Evolutionary conservation across 139 green algal genomes (phyloP).

Genomic region (Nannochloris sp.): DNA sequence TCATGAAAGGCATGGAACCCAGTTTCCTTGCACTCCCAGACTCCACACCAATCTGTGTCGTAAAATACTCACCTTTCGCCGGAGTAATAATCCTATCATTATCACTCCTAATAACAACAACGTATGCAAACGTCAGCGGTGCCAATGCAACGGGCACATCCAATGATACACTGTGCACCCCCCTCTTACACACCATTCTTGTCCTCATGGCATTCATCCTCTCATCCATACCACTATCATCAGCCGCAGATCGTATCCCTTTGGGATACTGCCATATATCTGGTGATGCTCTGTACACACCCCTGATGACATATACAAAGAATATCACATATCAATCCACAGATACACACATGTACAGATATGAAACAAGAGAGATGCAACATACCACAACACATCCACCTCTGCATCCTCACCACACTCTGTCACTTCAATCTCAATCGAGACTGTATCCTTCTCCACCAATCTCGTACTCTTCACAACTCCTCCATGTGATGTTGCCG

Average conservation of each 20-base stretch:
- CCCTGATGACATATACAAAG: constrained; percentile 14
- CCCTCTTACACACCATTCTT: constrained; percentile 9
- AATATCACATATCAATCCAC: too few relatives aligned
- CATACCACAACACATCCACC: too few relatives aligned
- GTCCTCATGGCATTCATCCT: constrained; percentile 19
- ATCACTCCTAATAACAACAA: constrained; percentile 6
- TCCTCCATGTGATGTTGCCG: too few relatives aligned
- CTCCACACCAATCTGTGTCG: constrained; percentile 10
- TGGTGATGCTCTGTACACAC: constrained; percentile 22
- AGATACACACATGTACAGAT: too few relatives aligned
- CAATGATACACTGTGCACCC: constrained; percentile 2
- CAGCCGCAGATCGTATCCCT: not conserved
- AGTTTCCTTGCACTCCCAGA: not conserved
- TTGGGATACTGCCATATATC: constrained; percentile 31
- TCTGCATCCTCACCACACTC: too few relatives aligned
- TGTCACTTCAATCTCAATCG: too few relatives aligned
- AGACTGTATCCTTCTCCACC: too few relatives aligned
- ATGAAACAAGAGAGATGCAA: too few relatives aligned
- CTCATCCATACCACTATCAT: constrained; percentile 15
- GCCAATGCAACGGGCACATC: constrained; percentile 12
- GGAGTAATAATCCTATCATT: not conserved
- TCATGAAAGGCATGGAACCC: too few relatives aligned
- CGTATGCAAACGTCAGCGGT: constrained; percentile 21
- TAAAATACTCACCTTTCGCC: constrained; percentile 9
- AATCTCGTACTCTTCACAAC: too few relatives aligned